Conservation (phyloP, 306 rosid species). For the Cicer judaicum region DNA sequence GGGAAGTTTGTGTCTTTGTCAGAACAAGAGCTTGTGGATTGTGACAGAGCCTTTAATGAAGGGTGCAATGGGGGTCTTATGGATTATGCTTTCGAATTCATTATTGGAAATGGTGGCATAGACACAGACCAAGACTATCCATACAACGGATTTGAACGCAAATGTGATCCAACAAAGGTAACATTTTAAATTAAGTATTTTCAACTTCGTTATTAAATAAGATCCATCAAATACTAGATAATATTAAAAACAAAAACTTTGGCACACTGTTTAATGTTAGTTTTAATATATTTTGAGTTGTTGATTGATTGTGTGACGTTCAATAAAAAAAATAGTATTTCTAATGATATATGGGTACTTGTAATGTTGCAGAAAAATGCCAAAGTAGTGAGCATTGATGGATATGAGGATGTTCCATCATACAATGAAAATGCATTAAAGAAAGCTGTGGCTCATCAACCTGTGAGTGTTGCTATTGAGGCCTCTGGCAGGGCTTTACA, state of each 20-base stretch:
- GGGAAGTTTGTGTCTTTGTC: constrained; percentile 78
- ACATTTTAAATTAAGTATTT: neutral
- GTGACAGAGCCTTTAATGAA: constrained; percentile 65
- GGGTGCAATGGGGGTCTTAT: constrained; percentile 93
- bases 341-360: neutral
- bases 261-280: constrained; percentile 15
- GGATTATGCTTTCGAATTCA: constrained; percentile 91
- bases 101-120: constrained; percentile 82
- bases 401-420: constrained; percentile 82
- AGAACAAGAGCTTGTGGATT: constrained; percentile 91
- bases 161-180: constrained; percentile 58
- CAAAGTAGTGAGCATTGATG: constrained; percentile 78
- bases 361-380: constrained; percentile 51
- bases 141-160: constrained; percentile 59
- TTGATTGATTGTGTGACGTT: constrained; percentile 14
- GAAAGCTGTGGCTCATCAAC: constrained; percentile 61
- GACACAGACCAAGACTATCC: constrained; percentile 89
- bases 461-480: constrained; percentile 58
- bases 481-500: constrained; percentile 74
- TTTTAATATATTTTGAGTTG: neutral
- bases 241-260: neutral
- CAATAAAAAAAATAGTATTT: neutral
- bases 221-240: neutral
- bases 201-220: too few species aligned
- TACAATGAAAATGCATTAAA: constrained; percentile 57